Conservation (phyloP, 306 rosid species). For the Luffa acutangula region DNA sequence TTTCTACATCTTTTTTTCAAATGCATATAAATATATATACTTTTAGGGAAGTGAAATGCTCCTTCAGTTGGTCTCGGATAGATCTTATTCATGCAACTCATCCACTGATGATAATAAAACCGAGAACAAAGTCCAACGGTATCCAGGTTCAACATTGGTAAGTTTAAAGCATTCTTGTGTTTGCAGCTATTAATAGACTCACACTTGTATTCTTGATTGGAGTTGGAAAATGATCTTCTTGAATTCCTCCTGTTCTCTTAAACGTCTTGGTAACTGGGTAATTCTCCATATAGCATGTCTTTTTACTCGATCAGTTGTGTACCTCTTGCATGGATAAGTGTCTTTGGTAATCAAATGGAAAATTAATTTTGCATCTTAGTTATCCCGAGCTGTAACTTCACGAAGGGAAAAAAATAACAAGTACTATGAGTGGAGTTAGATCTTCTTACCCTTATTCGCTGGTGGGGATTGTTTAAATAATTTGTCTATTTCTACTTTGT, state of each 20-base stretch:
- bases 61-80: constrained; percentile 56
- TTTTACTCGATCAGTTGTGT: not conserved
- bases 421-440: not conserved
- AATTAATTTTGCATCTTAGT: not conserved
- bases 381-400: not conserved
- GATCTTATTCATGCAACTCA: constrained; percentile 20
- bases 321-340: not conserved
- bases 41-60: constrained; percentile 87
- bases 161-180: constrained; percentile 11
- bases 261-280: not conserved
- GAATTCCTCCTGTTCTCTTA: not conserved
- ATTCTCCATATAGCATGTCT: not conserved
- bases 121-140: constrained; percentile 15
- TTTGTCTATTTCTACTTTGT: not conserved
- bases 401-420: not conserved
- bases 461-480: not conserved
- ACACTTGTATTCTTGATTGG: not conserved
- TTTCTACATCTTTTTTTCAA: not conserved
- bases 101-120: constrained; percentile 12
- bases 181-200: not conserved
- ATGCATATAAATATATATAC: not conserved
- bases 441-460: not conserved
- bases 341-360: not conserved
- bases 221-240: not conserved
- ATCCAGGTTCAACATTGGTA: constrained; percentile 33